Evolutionary conservation across 495 filamentous ascomycete genomes (phyloP), one percentile per base, ranked within the genome.

Genomic region (Chaetomidium leptoderma): DNA sequence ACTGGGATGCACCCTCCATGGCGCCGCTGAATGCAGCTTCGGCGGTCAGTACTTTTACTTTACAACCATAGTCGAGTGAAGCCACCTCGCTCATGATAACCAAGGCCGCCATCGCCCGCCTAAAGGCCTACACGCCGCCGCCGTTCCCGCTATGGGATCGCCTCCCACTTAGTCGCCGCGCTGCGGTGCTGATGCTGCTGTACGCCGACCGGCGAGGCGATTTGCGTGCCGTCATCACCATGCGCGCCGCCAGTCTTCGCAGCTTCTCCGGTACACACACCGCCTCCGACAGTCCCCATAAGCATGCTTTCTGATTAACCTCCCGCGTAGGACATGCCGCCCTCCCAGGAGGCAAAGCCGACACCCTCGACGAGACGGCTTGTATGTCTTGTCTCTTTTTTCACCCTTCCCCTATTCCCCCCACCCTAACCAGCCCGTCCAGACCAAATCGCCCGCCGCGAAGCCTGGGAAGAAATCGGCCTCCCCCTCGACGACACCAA

Each of bases 401-500:
- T 24, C 35, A 16, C 32, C 5, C 19, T 32, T 2, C 24, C 43
- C 26, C 43, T 19, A 32, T 17, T 44, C 52, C 45, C 1, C 35
- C 46, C 3, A 14, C 35, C 33, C 16, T 24, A 19, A n/a, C 51
- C 55, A 40, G 49, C 46, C 30, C 36, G 17, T 27, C 50, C 43
- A 69, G 85, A 87, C 69, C 78, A 89, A 67, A 93, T 90, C 45
- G 89, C 91, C 23, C 84, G 91, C 19, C 83, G 91, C 66, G 91
- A 96, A 79, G 91, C 91, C 13, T 84, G 78, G 66, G 91, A 96
- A 66, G 91, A 96, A 72, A 95, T 96, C 67, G 91, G 91, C 1
- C 82, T 96, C 0, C 87, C 91, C 8, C 76, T 82, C 50, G 80
- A 83, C 62, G 75, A 83, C 63, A 63, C 72, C 40, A 76, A 79